These are phyloP conservation scores for Heritiera fomes DNA, from an alignment of 345 rosid genomes.

Conservation along the genomic window DNA sequence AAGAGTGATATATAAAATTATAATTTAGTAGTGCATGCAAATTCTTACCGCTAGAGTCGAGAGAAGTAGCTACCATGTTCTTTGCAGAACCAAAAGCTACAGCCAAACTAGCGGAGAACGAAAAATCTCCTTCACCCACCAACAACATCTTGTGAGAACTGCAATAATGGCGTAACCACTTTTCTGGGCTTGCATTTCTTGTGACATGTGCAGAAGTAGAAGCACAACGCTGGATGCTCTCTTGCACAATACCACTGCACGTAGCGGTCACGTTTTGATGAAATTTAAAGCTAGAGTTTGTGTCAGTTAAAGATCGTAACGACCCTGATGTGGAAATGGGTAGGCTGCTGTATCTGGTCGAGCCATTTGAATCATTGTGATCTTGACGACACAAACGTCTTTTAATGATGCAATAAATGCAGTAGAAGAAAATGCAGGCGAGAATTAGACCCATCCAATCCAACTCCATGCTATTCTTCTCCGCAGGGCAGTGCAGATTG, in stretches of 20 bases:
- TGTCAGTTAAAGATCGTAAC: not conserved
- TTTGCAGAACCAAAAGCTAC: conserved; percentile 45
- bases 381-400: not conserved
- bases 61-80: conserved; percentile 61
- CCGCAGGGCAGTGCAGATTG: not conserved
- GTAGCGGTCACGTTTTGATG: not conserved
- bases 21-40: not conserved
- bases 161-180: conserved; percentile 45
- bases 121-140: conserved; percentile 74
- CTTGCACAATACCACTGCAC: not conserved
- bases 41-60: conserved; percentile 39
- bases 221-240: not conserved
- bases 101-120: conserved; percentile 49
- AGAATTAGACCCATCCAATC: not conserved
- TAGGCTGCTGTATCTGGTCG: not conserved
- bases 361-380: not conserved
- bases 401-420: not conserved
- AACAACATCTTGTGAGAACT: conserved; percentile 49
- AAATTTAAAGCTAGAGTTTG: not conserved
- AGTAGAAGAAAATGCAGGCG: not conserved
- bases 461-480: not conserved
- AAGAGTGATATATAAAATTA: no score
- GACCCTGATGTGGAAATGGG: not conserved
- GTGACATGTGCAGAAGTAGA: not conserved
- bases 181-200: conserved; percentile 23